phyloP scores from a whole-genome alignment of 768 basidiomycete species.

The Boletus rufocinnamomeus region DNA sequence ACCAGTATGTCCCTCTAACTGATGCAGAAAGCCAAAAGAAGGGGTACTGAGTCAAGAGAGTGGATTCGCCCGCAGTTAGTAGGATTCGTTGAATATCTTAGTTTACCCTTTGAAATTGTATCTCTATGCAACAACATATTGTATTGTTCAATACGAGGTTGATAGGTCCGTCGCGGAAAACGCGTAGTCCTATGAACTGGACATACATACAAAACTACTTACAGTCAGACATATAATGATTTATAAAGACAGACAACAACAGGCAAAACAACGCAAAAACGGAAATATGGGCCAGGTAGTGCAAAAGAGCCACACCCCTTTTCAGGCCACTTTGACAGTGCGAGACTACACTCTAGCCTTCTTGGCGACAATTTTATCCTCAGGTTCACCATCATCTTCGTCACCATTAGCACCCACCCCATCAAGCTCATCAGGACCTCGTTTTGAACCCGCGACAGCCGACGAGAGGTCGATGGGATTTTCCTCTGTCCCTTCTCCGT shows the following conservation, averaged over 20 bases:
- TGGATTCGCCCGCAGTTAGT: not conserved
- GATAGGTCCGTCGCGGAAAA: not conserved
- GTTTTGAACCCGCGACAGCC: slow-evolving; percentile 26
- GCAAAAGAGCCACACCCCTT: not conserved
- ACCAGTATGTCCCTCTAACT: slow-evolving; percentile 70
- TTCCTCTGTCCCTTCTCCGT: slow-evolving; percentile 12
- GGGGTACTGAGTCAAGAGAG: slow-evolving; percentile 18
- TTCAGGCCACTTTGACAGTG: not conserved
- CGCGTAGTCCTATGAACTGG: not conserved
- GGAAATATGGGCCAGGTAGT: not conserved
- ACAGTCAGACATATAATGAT: slow-evolving; percentile 13
- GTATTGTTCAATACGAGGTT: not conserved
- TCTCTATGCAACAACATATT: not conserved
- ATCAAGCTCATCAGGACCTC: slow-evolving; percentile 27
- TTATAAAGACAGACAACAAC: slow-evolving; percentile 15
- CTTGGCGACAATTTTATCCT: slow-evolving; percentile 18
- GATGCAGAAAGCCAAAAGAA: slow-evolving; percentile 51
- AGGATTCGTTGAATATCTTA: not conserved
- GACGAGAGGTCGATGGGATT: slow-evolving; percentile 14
- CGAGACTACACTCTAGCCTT: slow-evolving; percentile 29
- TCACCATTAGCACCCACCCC: slow-evolving; percentile 12
- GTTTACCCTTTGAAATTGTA: not conserved
- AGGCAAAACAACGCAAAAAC: not conserved
- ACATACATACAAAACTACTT: slow-evolving; percentile 5
- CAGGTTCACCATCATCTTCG: slow-evolving; percentile 8